Evolutionary conservation across 441 rosid species (phyloP), one percentile per base, ranked within the genome.

Genomic region (Pelargonium cotyledonis): DNA sequence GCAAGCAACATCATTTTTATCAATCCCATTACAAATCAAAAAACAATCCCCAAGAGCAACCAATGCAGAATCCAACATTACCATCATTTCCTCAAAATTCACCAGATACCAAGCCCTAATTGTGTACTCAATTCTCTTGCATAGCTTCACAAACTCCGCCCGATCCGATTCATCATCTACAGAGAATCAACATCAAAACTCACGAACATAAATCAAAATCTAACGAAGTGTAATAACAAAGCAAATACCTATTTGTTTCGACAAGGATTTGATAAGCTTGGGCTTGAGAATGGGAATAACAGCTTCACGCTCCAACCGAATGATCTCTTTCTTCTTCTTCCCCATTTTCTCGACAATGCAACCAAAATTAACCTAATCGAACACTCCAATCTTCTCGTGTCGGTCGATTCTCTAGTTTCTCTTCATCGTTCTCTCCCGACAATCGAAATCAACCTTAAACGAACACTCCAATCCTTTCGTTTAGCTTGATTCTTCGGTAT

Each of bases 21-120:
- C 41, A 38, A 38, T 38, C 41, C 6, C 41, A 38, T 3, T 38
- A 38, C 8, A 44, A 44, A 44, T 44, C 14, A 44, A 66, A 81
- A n/a, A 29, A 67, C 35, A 47, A 38, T 38, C 41, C 41, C 41
- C 41, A 38, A 38, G 41, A 38, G 41, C 41, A 38, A 38, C 41
- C 41, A 6, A 38, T 0, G 18, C 19, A 53, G 61, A 55, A 15
- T 21, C 18, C 18, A 55, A 69, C 53, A 66, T 9, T 83, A 94
- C 97, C 96, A 94, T 88, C 76, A 91, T 79, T 78, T 94, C 96
- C 76, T 94, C 99, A 78, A 91, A 95, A 72, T 95, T 96, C 63
- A 95, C 85, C 73, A 86, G 87, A 80, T 95, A 95, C 99, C 97
- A 95, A 58, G 99, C 97, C 76, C 99, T 85, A 70, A 95, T 82